Evolutionary conservation across 2,329 filamentous ascomycete species (phyloP).

Genomic region (Xylogone sp.): DNA sequence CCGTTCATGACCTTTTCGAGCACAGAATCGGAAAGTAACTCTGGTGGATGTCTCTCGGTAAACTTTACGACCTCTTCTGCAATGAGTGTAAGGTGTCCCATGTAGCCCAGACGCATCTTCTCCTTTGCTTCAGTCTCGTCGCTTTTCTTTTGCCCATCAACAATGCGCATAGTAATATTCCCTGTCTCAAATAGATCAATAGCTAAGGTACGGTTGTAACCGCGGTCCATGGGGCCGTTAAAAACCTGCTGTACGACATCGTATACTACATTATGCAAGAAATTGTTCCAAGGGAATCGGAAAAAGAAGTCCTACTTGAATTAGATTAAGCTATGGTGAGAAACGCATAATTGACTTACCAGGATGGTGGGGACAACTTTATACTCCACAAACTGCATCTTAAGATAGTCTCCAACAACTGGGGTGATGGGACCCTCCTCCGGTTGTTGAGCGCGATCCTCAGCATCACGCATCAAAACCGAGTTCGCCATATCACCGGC

Average conservation of each 20-base stretch:
- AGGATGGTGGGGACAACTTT: conserved; percentile 92
- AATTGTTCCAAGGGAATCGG: conserved; percentile 98
- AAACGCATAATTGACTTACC: conserved; percentile 48
- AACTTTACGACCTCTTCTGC: conserved; percentile 99
- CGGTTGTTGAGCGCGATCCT: conserved; percentile 15
- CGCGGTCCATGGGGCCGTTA: conserved; percentile 95
- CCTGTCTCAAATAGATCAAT: conserved; percentile 91
- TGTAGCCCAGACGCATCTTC: conserved; percentile 93
- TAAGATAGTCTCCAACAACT: conserved; percentile 90
- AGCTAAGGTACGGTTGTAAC: conserved; percentile 85
- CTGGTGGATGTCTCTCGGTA: conserved; percentile 86
- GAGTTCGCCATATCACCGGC: conserved; percentile 25
- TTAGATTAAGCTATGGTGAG: conserved; percentile 10
- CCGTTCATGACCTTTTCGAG: conserved; percentile 85
- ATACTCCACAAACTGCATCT: conserved; percentile 95
- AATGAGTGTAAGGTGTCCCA: conserved; percentile 95
- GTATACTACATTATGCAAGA: conserved; percentile 97
- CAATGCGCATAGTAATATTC: conserved; percentile 85
- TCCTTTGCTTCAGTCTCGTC: conserved; percentile 80
- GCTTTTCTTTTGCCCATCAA: conserved; percentile 82
- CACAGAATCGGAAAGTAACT: conserved; percentile 78
- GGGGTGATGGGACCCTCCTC: conserved; percentile 37
- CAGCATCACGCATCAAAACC: conserved; percentile 22
- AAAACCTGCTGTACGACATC: conserved; percentile 99
- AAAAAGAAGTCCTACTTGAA: conserved; percentile 84